phyloP scores from a whole-genome alignment of 805 yeast species.

The Wickerhamiella siamensis region DNA sequence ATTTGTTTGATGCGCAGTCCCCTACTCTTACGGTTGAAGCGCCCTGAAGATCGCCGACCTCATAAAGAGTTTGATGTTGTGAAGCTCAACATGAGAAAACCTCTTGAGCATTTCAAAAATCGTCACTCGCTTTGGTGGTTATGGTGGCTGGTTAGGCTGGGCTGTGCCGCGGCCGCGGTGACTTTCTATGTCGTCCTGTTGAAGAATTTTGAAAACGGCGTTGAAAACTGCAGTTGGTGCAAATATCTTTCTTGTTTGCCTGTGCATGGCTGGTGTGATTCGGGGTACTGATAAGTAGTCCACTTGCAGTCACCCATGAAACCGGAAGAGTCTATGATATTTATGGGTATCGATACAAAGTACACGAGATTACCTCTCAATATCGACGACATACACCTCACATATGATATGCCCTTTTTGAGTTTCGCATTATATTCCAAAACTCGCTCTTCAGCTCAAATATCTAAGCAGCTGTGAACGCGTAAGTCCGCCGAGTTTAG shows the following conservation, averaged over 20 bases:
- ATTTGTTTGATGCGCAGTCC: constrained; percentile 44
- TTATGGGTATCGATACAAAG: too few relatives aligned
- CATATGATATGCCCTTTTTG: too few relatives aligned
- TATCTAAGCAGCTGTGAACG: too few relatives aligned
- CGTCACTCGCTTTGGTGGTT: constrained; percentile 27
- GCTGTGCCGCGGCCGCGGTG: constrained; percentile 32
- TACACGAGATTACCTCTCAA: too few relatives aligned
- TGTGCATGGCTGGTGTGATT: constrained; percentile 54
- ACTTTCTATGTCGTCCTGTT: constrained; percentile 38
- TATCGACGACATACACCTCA: too few relatives aligned
- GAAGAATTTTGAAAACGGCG: constrained; percentile 36
- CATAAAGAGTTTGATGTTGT: constrained; percentile 14
- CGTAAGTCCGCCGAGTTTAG: too few relatives aligned
- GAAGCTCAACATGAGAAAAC: constrained; percentile 15
- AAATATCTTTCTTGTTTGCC: constrained; percentile 59
- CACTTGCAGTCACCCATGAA: too few relatives aligned
- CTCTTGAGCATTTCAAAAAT: constrained; percentile 13
- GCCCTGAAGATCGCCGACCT: constrained; percentile 9
- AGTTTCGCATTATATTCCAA: too few relatives aligned
- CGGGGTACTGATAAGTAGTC: too few relatives aligned
- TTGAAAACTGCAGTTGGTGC: constrained; percentile 53
- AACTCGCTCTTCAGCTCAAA: too few relatives aligned
- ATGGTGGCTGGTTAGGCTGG: constrained; percentile 40
- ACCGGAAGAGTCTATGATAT: too few relatives aligned
- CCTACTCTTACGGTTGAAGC: constrained; percentile 16